Evolutionary conservation across 1,139 yeast species (phyloP).

Genomic region (Ogataea hybrid): DNA sequence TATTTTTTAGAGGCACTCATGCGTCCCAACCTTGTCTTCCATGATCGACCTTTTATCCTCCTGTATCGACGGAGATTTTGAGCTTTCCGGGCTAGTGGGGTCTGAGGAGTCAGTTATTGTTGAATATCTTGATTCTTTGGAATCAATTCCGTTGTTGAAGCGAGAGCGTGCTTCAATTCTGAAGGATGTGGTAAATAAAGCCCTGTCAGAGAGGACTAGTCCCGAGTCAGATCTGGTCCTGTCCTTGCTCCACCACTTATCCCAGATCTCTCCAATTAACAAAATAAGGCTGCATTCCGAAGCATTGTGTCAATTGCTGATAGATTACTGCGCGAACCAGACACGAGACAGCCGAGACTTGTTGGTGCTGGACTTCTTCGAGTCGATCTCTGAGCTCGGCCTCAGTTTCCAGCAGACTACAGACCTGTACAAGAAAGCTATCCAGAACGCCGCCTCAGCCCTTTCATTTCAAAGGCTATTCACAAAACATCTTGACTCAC

Average conservation of each 20-base stretch:
- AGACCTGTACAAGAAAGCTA: conserved; percentile 1
- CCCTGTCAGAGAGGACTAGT: neutral
- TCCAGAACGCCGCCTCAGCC: neutral
- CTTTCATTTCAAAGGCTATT: neutral
- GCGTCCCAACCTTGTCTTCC: neutral
- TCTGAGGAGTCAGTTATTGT: neutral
- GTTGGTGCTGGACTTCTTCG: neutral
- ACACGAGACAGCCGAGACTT: neutral
- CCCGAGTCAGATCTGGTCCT: conserved; percentile 1
- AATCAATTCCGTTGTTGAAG: conserved; percentile 1
- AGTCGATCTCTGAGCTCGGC: conserved; percentile 3
- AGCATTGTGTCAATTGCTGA: neutral
- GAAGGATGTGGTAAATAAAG: neutral
- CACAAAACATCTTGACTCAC: conserved; percentile 2
- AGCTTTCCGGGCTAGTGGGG: neutral
- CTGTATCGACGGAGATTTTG: conserved; percentile 2
- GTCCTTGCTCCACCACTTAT: conserved; percentile 1
- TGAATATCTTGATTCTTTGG: conserved; percentile 2
- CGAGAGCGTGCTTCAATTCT: neutral
- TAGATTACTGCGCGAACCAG: neutral
- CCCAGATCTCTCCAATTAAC: conserved; percentile 3
- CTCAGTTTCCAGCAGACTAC: conserved; percentile 3
- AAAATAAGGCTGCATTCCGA: conserved; percentile 3
- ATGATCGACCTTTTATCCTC: neutral
- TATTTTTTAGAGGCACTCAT: conserved; percentile 1